phyloP scores from a whole-genome alignment of 371 early-diverging fungal genomes.

The Smittium mucronatum region DNA sequence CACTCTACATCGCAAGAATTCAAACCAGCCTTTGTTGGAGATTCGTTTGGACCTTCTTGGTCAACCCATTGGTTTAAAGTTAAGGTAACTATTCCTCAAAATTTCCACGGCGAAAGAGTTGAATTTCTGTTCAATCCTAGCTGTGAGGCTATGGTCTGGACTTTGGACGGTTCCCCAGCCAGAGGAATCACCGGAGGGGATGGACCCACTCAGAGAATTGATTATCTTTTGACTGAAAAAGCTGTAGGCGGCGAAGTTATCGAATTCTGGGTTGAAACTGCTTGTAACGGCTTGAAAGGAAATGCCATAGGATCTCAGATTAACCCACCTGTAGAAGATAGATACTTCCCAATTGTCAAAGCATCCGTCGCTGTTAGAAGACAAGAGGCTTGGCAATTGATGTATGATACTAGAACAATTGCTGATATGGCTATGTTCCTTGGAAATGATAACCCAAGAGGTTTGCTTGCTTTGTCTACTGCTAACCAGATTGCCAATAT shows the following conservation, averaged over 20 bases:
- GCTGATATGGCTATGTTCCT: slow-evolving; percentile 45
- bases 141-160: slow-evolving; percentile 27
- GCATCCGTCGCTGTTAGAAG: slow-evolving; percentile 66
- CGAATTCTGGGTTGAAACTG: slow-evolving; percentile 74
- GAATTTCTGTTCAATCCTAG: slow-evolving; percentile 13
- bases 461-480: slow-evolving; percentile 61
- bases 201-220: slow-evolving; percentile 40
- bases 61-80: slow-evolving; percentile 26
- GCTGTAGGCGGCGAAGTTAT: slow-evolving; percentile 43
- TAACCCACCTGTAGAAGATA: slow-evolving; percentile 57
- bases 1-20: slow-evolving; percentile 66
- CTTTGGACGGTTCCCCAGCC: slow-evolving; percentile 50
- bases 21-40: slow-evolving; percentile 47
- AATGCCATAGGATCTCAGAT: slow-evolving; percentile 42
- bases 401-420: slow-evolving; percentile 66
- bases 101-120: slow-evolving; percentile 15
- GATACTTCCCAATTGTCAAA: slow-evolving; percentile 26
- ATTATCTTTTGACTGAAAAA: slow-evolving; percentile 52
- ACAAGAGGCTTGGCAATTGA: slow-evolving; percentile 47
- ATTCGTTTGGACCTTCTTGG: slow-evolving; percentile 77
- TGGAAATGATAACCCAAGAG: slow-evolving; percentile 42
- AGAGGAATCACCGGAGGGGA: slow-evolving; percentile 77
- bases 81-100: slow-evolving; percentile 14
- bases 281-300: slow-evolving; percentile 90
- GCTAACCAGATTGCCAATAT: slow-evolving; percentile 70